Base-by-base conservation (phyloP, 2,329 filamentous ascomycete species). In the Hypoxylon sp. region DNA sequence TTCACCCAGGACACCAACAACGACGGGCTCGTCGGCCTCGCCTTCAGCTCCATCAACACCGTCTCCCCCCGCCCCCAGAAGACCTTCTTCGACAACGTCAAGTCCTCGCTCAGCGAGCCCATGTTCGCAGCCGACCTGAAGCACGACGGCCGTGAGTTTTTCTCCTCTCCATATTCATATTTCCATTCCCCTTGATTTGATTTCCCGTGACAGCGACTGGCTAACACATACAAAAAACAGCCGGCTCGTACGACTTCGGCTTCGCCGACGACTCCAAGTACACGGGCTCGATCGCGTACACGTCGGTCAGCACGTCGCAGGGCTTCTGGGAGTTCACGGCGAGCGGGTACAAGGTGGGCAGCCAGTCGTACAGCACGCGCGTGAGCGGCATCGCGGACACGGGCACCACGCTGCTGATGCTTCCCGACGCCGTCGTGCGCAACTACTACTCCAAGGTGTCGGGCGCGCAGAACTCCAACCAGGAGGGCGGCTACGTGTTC, bases 401-500 rank as follows among this genome's bases (percentile, higher is more conserved):
- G 8, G 83, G 83, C 48, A 83, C 82, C 17, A 81, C 82, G n/a
- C 75, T 86, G 57, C 76, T 85, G 69, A 73, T 84, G 40, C 74
- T 83, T 48, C 76, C 79, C 56, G 71, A 75, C 24, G 69, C 74
- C 10, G 72, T 83, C 35, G 79, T 80, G 17, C 61, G 72, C 18
- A 77, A 73, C 9, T 86, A 84, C 71, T 85, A 83, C 68, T 64
- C 55, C 13, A 55, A 78, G 55, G 77, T 85, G 1, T 29, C 68
- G 2, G 75, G 77, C 9, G 74, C 81, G 1, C 55, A 70, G 23
- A 74, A 74, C 56, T 71, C 72, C 26, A 51, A 58, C 45, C 56
- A 54, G 23, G 69, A 72, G 15, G 78, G 78, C 7, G 82, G 81
- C 13, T 82, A 77, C 62, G 74, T 80, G 37, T 83, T 81, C 63